Conservation (phyloP, 2,329 filamentous ascomycete species). For the Pseudogymnoascus sp. region DNA sequence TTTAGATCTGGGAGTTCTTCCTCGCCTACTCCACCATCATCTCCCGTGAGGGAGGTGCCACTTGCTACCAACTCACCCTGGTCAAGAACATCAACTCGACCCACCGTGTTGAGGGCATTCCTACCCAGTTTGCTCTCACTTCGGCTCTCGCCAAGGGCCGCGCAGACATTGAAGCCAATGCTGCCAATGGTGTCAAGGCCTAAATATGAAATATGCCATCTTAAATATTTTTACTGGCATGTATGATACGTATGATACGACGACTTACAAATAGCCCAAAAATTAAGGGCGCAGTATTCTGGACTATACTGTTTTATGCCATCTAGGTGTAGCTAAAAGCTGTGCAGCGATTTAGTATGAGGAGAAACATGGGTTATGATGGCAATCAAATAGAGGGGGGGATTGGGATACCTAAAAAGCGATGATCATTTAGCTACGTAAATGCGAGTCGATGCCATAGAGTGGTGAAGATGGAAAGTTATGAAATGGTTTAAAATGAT, state of each 20-base stretch:
- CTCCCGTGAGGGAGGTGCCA: conserved; percentile 66
- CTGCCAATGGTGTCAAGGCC: neutral
- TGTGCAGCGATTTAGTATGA: neutral
- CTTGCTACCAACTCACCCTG: conserved; percentile 69
- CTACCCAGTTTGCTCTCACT: conserved; percentile 55
- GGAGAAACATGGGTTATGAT: neutral
- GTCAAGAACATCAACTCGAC: conserved; percentile 81
- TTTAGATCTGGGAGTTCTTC: conserved; percentile 74
- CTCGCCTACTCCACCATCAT: conserved; percentile 68
- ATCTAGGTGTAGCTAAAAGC: conserved; percentile 1
- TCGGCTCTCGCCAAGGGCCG: conserved; percentile 45
- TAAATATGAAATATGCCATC: conserved; percentile 8
- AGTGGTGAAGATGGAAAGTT: neutral
- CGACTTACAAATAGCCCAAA: conserved; percentile 1
- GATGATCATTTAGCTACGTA: conserved; percentile 5
- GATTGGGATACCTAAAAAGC: neutral
- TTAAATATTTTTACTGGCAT: neutral
- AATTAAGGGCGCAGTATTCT: neutral
- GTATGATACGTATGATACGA: conserved; percentile 8
- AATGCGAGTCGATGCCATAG: neutral
- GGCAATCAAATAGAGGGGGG: conserved; percentile 6
- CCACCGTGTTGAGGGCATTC: conserved; percentile 65
- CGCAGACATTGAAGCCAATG: conserved; percentile 7
- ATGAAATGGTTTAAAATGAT: neutral
- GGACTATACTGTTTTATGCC: conserved; percentile 1